Percentiles rank a stretch among this genome's conserved stretches.
Evolutionary conservation across 352 stramenopile genomes (phyloP).

Genomic region (Phytophthora constricta): DNA sequence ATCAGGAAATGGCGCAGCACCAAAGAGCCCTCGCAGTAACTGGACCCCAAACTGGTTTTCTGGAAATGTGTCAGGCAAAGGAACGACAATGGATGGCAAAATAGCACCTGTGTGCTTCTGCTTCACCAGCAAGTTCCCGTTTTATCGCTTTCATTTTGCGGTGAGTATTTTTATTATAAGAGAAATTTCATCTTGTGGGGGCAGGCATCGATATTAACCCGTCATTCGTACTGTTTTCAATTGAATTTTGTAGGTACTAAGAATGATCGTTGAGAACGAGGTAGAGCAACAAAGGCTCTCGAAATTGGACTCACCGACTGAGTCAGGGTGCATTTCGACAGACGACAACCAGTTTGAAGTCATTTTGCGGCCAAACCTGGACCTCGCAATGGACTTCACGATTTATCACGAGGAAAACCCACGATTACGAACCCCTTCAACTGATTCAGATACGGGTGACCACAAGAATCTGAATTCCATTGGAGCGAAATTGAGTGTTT

Average conservation of each 20-base stretch:
- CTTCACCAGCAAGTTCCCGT: conserved; percentile 89
- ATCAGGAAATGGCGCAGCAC: not conserved
- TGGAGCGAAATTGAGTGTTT: conserved; percentile 40
- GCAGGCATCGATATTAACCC: no score
- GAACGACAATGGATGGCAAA: conserved; percentile 13
- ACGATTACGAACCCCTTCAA: conserved; percentile 18
- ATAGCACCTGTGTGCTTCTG: conserved; percentile 83
- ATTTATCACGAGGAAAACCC: conserved; percentile 63
- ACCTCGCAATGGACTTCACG: conserved; percentile 63
- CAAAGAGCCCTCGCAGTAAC: conserved; percentile 27
- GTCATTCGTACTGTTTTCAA: not conserved
- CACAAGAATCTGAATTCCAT: conserved; percentile 42
- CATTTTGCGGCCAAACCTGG: conserved; percentile 54
- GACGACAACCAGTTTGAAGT: conserved; percentile 62
- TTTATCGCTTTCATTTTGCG: conserved; percentile 87
- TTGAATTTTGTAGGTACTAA: conserved; percentile 52
- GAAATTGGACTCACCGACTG: not conserved
- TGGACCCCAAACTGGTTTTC: conserved; percentile 25
- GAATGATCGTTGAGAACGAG: conserved; percentile 78
- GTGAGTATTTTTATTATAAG: conserved; percentile 40
- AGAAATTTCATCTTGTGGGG: no score
- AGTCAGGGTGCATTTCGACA: conserved; percentile 8
- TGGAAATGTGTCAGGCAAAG: conserved; percentile 24
- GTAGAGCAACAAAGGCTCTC: conserved; percentile 33
- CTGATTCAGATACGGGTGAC: conserved; percentile 3